These are phyloP conservation scores for Corchorus capsularis DNA, from an alignment of 345 rosid species.

Conservation along the genomic window DNA sequence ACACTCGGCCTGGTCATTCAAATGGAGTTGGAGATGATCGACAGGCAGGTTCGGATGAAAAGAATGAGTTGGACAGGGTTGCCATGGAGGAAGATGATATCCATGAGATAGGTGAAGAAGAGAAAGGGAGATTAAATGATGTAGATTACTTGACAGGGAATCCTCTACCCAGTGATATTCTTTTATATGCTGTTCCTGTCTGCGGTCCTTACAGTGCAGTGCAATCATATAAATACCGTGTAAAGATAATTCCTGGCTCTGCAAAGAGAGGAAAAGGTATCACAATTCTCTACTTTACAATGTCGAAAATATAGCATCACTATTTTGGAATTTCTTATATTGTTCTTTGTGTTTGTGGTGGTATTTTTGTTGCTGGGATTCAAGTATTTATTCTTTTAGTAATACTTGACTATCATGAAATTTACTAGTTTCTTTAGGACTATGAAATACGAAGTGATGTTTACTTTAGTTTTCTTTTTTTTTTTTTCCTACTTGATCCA, in stretches of 20 bases:
- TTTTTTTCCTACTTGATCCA: not conserved
- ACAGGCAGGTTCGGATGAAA: slow-evolving; percentile 23
- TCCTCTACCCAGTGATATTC: slow-evolving; percentile 75
- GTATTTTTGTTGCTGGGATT: not conserved
- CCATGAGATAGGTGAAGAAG: slow-evolving; percentile 87
- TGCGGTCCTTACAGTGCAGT: slow-evolving; percentile 92
- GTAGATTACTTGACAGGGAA: slow-evolving; percentile 89
- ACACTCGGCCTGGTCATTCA: slow-evolving; percentile 28
- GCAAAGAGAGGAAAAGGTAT: slow-evolving; percentile 95
- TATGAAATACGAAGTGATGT: not conserved
- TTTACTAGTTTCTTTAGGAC: no score
- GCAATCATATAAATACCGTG: slow-evolving; percentile 87
- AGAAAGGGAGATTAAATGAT: slow-evolving; percentile 81
- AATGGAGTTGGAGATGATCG: slow-evolving; percentile 28
- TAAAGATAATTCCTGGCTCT: slow-evolving; percentile 87
- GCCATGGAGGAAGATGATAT: slow-evolving; percentile 94
- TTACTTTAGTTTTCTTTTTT: not conserved
- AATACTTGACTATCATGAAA: not conserved
- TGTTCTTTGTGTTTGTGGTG: not conserved
- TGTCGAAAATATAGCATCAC: not conserved
- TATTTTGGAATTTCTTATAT: not conserved
- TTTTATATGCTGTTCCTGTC: slow-evolving; percentile 81
- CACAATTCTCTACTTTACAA: not conserved
- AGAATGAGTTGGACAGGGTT: slow-evolving; percentile 63
- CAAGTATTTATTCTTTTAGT: not conserved